Percentiles rank a stretch among this genome's conserved stretches.
Conservation (phyloP, 176 grass and related monocot species). For the Leersia perrieri region DNA sequence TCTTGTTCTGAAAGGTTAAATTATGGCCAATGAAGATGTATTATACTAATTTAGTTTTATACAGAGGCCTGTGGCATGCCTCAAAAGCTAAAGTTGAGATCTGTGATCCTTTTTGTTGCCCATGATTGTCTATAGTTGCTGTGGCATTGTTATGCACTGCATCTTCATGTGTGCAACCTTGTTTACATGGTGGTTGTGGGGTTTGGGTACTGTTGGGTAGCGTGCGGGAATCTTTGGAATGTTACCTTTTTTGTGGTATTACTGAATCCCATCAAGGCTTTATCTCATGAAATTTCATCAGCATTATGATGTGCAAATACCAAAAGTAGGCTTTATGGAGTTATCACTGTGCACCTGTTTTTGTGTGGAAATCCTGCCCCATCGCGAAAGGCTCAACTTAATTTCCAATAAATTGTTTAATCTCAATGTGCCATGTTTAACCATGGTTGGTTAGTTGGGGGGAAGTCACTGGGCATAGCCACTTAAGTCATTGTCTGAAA, state of each 20-base stretch:
- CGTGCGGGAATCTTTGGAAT: slow-evolving; percentile 1
- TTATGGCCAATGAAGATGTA: slow-evolving; percentile 20
- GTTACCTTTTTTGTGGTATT: background rate
- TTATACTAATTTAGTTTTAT: background rate
- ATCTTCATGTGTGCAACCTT: slow-evolving; percentile 19
- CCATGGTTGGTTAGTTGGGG: background rate
- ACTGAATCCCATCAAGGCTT: background rate
- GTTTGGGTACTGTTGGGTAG: background rate
- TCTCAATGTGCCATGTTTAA: background rate
- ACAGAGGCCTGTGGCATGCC: slow-evolving; percentile 28
- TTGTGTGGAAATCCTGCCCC: background rate
- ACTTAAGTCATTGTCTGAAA: background rate
- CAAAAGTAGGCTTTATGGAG: background rate
- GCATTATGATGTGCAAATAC: background rate
- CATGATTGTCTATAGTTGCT: slow-evolving; percentile 24
- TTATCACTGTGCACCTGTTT: background rate
- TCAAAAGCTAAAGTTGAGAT: slow-evolving; percentile 46
- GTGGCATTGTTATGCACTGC: slow-evolving; percentile 15
- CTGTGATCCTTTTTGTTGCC: slow-evolving; percentile 16
- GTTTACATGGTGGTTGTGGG: background rate
- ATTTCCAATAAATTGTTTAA: background rate
- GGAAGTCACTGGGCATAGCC: background rate
- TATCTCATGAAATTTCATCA: background rate
- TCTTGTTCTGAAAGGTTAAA: slow-evolving; percentile 10
- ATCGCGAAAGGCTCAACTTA: background rate